Evolutionary conservation across 2,329 filamentous ascomycete genomes (phyloP), one percentile per base, ranked within the genome.

Genomic region (Madurella fahalii): DNA sequence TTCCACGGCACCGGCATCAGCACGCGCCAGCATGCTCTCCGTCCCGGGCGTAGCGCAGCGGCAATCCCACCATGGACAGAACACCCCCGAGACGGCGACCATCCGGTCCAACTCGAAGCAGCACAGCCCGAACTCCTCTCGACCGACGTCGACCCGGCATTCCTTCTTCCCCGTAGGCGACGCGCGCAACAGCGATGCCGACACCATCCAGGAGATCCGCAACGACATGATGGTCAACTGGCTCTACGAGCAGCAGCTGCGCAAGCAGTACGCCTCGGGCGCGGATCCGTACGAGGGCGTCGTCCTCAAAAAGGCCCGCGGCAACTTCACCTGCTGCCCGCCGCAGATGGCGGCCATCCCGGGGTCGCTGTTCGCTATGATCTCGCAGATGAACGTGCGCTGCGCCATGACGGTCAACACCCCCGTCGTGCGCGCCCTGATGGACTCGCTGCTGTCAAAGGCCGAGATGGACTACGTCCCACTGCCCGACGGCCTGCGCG

Each of bases 401-500:
- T 82, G 78, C 62, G 84, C 84, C 48, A 85, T 87, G 78, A 88
- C 85, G 3, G 75, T 87, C 59, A 85, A 82, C 64, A 87, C 84
- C 3, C 75, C 78, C 55, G 78, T 86, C 40, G 83, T 87, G 63
- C 79, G 81, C 59, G 74, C 84, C 30, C 77, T 87, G 58, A 71
- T 86, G 7, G 65, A 64, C 42, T 67, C 69, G 30, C 63, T 67
- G 3, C 71, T 77, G 53, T 70, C 74, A 47, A 76, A 72, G 44
- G 71, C 76, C 18, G 61, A 65, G 2, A 60, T 72, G 18, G 71
- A 79, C 15, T 84, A 79, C 59, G 80, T 87, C 9, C 82, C 84
- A 9, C 71, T 87, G 15, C 68, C 75, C 15, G 73, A 78, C 50
- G 81, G 80, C 3, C 74, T 85, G 16, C 79, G 79, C 25, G 69